Evolutionary conservation across 2,329 filamentous ascomycete species (phyloP).

Genomic region (Penicillium sp.): DNA sequence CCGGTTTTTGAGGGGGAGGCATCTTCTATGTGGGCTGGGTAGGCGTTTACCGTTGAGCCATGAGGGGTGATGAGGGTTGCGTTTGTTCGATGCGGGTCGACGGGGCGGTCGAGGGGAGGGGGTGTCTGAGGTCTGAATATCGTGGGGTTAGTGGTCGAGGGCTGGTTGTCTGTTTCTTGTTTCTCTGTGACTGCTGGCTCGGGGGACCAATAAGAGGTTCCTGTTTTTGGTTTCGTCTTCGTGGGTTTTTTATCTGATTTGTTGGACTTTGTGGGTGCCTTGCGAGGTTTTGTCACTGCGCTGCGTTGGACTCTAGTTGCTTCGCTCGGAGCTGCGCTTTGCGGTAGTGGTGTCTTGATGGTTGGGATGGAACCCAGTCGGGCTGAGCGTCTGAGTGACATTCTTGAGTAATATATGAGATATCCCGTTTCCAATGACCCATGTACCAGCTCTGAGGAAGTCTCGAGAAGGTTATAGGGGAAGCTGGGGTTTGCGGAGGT

Average conservation of each 20-base stretch:
- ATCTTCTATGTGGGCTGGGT: slow-evolving; percentile 42
- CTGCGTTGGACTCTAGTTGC: slow-evolving; percentile 22
- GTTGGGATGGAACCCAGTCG: slow-evolving; percentile 41
- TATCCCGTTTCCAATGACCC: background rate
- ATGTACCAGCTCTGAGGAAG: background rate
- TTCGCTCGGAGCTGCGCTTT: slow-evolving; percentile 23
- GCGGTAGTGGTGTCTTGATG: slow-evolving; percentile 18
- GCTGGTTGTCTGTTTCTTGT: slow-evolving; percentile 35
- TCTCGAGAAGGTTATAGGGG: background rate
- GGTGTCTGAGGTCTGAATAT: slow-evolving; percentile 48
- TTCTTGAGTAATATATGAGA: slow-evolving; percentile 22
- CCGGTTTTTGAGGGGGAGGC: slow-evolving; percentile 42
- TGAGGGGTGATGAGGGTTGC: slow-evolving; percentile 49
- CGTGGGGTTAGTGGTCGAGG: slow-evolving; percentile 12
- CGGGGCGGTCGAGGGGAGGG: slow-evolving; percentile 44
- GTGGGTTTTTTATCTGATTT: slow-evolving; percentile 18
- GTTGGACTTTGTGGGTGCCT: slow-evolving; percentile 17
- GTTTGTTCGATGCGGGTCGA: slow-evolving; percentile 49
- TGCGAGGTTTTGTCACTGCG: slow-evolving; percentile 32
- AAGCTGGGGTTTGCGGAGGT: slow-evolving; percentile 1
- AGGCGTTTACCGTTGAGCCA: slow-evolving; percentile 48
- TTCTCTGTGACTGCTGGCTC: slow-evolving; percentile 19
- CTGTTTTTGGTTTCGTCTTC: slow-evolving; percentile 7
- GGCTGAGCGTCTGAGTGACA: slow-evolving; percentile 55
- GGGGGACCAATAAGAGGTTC: slow-evolving; percentile 22